phyloP scores from a whole-genome alignment of 2,329 filamentous ascomycete species.

The Sporothrix pseudoabietina region DNA sequence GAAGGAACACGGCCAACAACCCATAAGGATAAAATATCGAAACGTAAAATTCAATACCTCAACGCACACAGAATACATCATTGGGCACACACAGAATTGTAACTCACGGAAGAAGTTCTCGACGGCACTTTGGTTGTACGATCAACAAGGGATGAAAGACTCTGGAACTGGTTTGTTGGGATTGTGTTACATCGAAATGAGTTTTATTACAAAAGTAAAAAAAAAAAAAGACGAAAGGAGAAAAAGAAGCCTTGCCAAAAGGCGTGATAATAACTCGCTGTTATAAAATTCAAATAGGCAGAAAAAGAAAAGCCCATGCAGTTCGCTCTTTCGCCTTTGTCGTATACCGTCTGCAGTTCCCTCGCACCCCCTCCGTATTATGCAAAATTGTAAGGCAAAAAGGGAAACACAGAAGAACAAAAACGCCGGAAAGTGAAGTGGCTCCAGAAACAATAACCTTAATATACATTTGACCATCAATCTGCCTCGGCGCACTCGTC shows the following conservation, averaged over 20 bases:
- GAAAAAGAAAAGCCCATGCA: background rate
- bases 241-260: background rate
- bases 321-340: background rate
- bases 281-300: background rate
- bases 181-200: background rate
- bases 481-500: conserved; percentile 22
- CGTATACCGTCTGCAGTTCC: background rate
- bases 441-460: background rate
- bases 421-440: background rate
- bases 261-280: background rate
- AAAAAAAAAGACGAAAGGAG: background rate
- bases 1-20: background rate
- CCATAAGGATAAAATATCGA: background rate
- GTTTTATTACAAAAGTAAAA: conserved; percentile 6
- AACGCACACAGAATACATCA: no score
- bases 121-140: background rate
- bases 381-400: background rate
- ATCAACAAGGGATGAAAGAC: background rate
- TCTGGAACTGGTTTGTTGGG: background rate
- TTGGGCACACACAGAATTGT: no score
- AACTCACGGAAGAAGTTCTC: background rate
- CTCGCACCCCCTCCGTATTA: background rate
- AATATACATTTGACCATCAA: conserved; percentile 16
- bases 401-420: background rate
- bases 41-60: background rate